Base-by-base conservation (phyloP, 73 alveolate genomes). In the Urostyla sp. region DNA sequence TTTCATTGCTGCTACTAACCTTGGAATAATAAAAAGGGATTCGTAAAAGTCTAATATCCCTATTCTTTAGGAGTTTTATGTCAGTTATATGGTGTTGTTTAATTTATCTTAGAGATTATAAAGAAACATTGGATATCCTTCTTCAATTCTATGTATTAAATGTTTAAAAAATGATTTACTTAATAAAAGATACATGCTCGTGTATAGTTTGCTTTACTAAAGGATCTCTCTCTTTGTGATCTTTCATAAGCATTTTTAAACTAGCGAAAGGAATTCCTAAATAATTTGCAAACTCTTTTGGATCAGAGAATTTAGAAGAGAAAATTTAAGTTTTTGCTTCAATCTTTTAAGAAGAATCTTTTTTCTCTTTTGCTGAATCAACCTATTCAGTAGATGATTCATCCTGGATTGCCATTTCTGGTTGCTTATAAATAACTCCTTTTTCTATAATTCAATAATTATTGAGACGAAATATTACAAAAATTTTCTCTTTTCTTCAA, bases 21-120 rank as follows among this genome's bases (percentile, higher is more conserved):
- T 53, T 3, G 67, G 40, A 1, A 75, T 36, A 26, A 35, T 55
- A 21, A 34, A 56, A n/a, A 75, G 21, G 37, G 75, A 34, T 75
- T 75, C 87, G 46, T 55, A 75, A 32, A 75, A 55, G 32, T 75
- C 87, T 13, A 75, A 28, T 18, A 75, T 56, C 16, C 87, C 87
- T 36, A 75, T 75, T 37, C 67, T 32, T 21, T 75, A 11, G 0
- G 76, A 50, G 18, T 56, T 54, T 36, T 56, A 40, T 4, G 67
- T 55, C n/a, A 75, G 43, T 1, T 48, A 24, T 1, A 75, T 16
- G 7, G 76, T 38, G 10, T 54, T 55, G 18, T 26, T 40, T 32
- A 28, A 24, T 54, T 75, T 75, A 3, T 18, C 67, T 13, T 48
- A 21, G 57, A 34, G 50, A n/a, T 50, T 60, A 18, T 50, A 48